phyloP scores from a whole-genome alignment of 2,329 filamentous ascomycete species.

The Fusarium chlamydosporum region DNA sequence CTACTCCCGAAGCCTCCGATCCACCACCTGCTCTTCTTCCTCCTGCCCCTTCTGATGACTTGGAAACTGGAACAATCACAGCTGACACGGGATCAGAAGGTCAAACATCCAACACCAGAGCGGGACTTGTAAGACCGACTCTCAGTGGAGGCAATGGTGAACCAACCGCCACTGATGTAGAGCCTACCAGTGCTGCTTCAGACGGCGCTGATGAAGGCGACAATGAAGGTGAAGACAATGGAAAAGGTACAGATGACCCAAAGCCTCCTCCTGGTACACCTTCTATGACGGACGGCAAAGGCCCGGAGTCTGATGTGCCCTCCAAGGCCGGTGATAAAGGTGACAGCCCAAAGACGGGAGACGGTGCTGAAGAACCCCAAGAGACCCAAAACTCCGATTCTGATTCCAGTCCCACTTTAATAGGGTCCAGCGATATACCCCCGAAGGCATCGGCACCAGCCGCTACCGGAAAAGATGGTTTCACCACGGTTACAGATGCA shows the following conservation, averaged over 20 bases:
- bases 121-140: not conserved
- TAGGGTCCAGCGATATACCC: not conserved
- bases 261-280: not conserved
- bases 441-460: not conserved
- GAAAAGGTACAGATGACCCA: not conserved
- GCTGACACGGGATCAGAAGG: constrained; percentile 16
- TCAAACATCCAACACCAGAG: not conserved
- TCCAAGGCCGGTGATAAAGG: not conserved
- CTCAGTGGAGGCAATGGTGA: not conserved
- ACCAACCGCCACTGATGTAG: not conserved
- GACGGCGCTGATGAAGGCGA: not conserved
- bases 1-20: constrained; percentile 7
- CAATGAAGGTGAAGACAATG: not conserved
- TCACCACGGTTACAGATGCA: constrained; percentile 12
- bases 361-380: not conserved
- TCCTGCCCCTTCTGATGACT: not conserved
- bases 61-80: not conserved
- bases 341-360: not conserved
- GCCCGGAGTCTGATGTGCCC: too few species aligned
- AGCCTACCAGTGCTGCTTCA: not conserved
- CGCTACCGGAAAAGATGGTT: not conserved
- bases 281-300: too few species aligned
- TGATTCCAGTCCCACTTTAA: not conserved
- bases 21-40: not conserved
- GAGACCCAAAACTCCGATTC: not conserved